A percentile compares a stretch with the other conserved stretches of the same genome.
Conservation (phyloP, 1,139 yeast genomes). For the Candida albicans region DNA sequence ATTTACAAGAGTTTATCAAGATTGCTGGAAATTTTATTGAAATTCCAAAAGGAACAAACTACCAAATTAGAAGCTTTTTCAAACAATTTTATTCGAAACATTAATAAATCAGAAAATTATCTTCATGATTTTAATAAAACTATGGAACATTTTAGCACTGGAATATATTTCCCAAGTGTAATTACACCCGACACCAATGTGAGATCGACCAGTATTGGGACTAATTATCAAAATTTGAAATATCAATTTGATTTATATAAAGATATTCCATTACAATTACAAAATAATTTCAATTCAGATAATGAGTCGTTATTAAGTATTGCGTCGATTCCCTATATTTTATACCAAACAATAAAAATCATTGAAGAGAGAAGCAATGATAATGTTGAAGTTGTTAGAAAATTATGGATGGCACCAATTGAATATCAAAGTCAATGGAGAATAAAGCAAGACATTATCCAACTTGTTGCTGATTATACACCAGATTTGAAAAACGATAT, state of each 20-base stretch:
- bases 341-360: conserved; percentile 24
- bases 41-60: conserved; percentile 28
- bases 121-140: conserved; percentile 29
- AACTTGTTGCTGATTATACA: conserved; percentile 22
- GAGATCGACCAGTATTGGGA: conserved; percentile 7
- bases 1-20: conserved; percentile 36
- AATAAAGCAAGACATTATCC: conserved; percentile 32
- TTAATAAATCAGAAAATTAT: conserved; percentile 30
- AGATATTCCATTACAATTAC: conserved; percentile 43
- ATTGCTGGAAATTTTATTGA: conserved; percentile 37
- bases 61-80: conserved; percentile 31
- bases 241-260: conserved; percentile 41
- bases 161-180: conserved; percentile 41
- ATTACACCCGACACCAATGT: conserved; percentile 25
- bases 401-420: conserved; percentile 34
- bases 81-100: conserved; percentile 22
- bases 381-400: conserved; percentile 8
- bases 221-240: conserved; percentile 40
- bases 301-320: conserved; percentile 22
- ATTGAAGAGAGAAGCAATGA: conserved; percentile 20
- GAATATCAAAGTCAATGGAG: conserved; percentile 37
- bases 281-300: conserved; percentile 8
- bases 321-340: conserved; percentile 36
- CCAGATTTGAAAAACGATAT: conserved; percentile 16
- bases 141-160: conserved; percentile 33